These are phyloP conservation scores for Pleurostoma richardsiae DNA, from an alignment of 2,329 filamentous ascomycete species.

Conservation along the genomic window DNA sequence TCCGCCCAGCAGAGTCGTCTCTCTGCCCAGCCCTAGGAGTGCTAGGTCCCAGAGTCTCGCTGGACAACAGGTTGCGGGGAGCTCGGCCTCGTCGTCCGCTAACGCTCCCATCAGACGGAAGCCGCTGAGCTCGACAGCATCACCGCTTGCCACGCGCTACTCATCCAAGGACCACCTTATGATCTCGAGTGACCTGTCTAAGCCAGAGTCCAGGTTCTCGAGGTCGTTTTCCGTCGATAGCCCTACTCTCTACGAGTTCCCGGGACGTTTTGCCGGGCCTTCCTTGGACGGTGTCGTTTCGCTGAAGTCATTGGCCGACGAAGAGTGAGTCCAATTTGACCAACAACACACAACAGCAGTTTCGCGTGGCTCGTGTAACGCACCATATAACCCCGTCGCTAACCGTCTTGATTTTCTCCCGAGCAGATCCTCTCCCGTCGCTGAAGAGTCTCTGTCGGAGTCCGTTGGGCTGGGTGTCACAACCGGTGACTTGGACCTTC, in stretches of 20 bases:
- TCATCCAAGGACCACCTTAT: slow-evolving; percentile 33
- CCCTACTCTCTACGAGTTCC: slow-evolving; percentile 52
- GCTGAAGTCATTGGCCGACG: slow-evolving; percentile 5
- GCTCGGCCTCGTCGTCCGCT: slow-evolving; percentile 10
- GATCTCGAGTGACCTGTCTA: slow-evolving; percentile 33
- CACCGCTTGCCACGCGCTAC: slow-evolving; percentile 43
- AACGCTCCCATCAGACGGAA: slow-evolving; percentile 49
- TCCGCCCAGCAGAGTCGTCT: neutral
- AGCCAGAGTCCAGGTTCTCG: slow-evolving; percentile 48
- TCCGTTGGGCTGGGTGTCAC: slow-evolving; percentile 8
- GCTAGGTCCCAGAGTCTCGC: slow-evolving; percentile 23
- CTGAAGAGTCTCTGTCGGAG: slow-evolving; percentile 10
- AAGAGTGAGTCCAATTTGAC: slow-evolving; percentile 7
- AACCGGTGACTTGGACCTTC: slow-evolving; percentile 19
- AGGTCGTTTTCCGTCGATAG: slow-evolving; percentile 43
- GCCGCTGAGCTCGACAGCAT: slow-evolving; percentile 52
- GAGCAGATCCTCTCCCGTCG: slow-evolving; percentile 15
- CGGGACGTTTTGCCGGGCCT: slow-evolving; percentile 30
- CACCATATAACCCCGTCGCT: no score
- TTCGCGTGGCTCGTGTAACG: neutral
- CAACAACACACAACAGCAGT: neutral
- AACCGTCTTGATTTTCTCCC: neutral
- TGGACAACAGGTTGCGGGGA: neutral
- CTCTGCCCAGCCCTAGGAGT: slow-evolving; percentile 19
- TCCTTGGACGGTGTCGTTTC: slow-evolving; percentile 6